Conservation (phyloP, 345 rosid species). For the Melaleuca alternifolia region DNA sequence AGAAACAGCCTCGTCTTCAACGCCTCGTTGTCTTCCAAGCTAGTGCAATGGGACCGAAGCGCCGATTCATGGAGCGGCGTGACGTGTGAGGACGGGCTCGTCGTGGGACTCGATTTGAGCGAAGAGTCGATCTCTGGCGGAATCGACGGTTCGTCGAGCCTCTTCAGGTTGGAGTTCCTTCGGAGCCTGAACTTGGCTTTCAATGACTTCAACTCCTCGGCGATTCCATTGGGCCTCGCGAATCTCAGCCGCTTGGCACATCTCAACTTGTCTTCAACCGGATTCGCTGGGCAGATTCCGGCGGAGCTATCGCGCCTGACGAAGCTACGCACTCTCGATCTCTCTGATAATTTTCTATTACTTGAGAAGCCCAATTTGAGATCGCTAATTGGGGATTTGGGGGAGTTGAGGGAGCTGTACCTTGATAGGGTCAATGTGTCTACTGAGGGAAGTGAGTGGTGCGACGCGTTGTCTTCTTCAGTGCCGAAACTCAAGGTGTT, state of each 20-base stretch:
- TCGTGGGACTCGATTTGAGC: conserved; percentile 27
- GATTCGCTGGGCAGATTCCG: background rate
- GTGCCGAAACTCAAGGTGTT: conserved; percentile 9
- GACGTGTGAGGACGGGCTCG: conserved; percentile 18
- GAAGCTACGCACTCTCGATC: conserved; percentile 7
- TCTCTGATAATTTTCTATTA: background rate
- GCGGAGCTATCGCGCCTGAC: background rate
- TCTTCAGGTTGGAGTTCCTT: background rate
- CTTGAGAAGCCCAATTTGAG: conserved; percentile 5
- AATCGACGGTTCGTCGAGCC: conserved; percentile 5
- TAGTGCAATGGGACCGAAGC: conserved; percentile 17
- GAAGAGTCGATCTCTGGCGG: conserved; percentile 11
- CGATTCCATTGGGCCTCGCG: background rate
- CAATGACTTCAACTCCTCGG: background rate
- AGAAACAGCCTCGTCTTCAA: conserved; percentile 7
- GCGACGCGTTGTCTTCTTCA: conserved; percentile 14
- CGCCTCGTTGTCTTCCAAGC: background rate
- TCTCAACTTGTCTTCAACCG: background rate
- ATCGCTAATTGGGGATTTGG: fast-evolving
- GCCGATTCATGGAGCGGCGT: conserved; percentile 29
- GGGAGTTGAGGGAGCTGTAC: background rate
- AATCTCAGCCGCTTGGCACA: background rate
- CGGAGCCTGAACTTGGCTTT: background rate
- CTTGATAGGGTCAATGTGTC: conserved; percentile 20
- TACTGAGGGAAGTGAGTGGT: conserved; percentile 15